These are phyloP conservation scores for Calonectria montana DNA, from an alignment of 2,329 filamentous ascomycete species.

Conservation along the genomic window DNA sequence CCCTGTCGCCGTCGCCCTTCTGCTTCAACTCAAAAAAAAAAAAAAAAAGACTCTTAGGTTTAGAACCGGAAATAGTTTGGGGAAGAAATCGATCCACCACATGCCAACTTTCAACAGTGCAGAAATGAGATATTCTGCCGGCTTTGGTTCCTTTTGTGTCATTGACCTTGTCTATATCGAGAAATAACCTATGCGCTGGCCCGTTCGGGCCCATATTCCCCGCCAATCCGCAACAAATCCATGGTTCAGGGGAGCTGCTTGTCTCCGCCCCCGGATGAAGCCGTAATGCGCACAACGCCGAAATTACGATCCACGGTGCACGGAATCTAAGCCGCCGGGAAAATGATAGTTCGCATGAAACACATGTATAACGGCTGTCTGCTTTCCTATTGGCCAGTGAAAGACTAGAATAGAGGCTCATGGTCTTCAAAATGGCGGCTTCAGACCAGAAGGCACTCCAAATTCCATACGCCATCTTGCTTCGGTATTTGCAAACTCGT, in stretches of 20 bases:
- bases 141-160: no score
- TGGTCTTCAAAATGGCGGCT: not conserved
- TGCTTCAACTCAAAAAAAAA: not conserved
- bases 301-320: not conserved
- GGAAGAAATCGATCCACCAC: not conserved
- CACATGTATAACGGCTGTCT: not conserved
- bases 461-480: not conserved
- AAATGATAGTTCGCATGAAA: not conserved
- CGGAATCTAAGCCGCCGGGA: not conserved
- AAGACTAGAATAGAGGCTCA: not conserved
- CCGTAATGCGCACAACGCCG: not conserved
- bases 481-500: no score
- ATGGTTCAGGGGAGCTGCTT: not conserved
- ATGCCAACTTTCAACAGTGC: not conserved
- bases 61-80: not conserved
- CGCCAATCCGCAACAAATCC: not conserved
- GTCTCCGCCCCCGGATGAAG: not conserved
- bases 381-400: constrained; percentile 5
- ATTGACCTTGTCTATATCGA: not conserved
- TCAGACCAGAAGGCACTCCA: not conserved
- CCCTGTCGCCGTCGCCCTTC: not conserved
- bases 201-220: not conserved
- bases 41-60: not conserved
- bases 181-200: not conserved
- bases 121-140: no score